Percentiles rank a stretch among this genome's conserved stretches.
Evolutionary conservation across 129 eudicot genomes (phyloP).

Genomic region (Rutidosis leptorrhynchoides): DNA sequence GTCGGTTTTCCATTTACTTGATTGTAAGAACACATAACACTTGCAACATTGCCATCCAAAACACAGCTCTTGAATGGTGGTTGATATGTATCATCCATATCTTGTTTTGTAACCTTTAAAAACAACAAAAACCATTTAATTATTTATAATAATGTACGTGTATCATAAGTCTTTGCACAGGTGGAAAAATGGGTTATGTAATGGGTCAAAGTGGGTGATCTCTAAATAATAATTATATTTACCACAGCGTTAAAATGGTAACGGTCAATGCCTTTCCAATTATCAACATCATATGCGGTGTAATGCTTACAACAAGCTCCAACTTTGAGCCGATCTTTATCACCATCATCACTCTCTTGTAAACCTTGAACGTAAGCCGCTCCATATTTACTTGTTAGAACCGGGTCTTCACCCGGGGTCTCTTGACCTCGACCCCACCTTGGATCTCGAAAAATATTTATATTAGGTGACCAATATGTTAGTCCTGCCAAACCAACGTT

Average conservation of each 20-base stretch:
- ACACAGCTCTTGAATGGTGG: slow-evolving; percentile 98
- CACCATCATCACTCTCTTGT: slow-evolving; percentile 73
- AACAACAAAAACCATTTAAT: not conserved
- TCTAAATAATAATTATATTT: not conserved
- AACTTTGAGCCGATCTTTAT: slow-evolving; percentile 69
- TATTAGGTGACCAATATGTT: slow-evolving; percentile 92
- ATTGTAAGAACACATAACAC: slow-evolving; percentile 98
- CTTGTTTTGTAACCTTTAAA: slow-evolving; percentile 77
- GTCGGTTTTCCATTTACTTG: slow-evolving; percentile 91
- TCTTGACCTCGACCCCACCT: slow-evolving; percentile 99
- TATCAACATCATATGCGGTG: slow-evolving; percentile 93
- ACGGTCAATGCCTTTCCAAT: slow-evolving; percentile 85
- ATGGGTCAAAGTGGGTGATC: not conserved
- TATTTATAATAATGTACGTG: not conserved
- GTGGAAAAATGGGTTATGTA: not conserved
- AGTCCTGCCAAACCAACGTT: slow-evolving; percentile 90
- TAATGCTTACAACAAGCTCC: slow-evolving; percentile 98
- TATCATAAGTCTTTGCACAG: not conserved
- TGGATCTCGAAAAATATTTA: slow-evolving; percentile 95
- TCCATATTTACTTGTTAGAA: slow-evolving; percentile 69
- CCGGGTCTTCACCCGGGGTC: slow-evolving; percentile 98
- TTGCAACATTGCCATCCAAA: slow-evolving; percentile 88
- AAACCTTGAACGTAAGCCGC: slow-evolving; percentile 75
- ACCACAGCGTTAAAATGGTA: slow-evolving; percentile 85
- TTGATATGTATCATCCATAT: slow-evolving; percentile 87